Evolutionary conservation across 129 eudicot species (phyloP).

Genomic region (Tanacetum coccineum): DNA sequence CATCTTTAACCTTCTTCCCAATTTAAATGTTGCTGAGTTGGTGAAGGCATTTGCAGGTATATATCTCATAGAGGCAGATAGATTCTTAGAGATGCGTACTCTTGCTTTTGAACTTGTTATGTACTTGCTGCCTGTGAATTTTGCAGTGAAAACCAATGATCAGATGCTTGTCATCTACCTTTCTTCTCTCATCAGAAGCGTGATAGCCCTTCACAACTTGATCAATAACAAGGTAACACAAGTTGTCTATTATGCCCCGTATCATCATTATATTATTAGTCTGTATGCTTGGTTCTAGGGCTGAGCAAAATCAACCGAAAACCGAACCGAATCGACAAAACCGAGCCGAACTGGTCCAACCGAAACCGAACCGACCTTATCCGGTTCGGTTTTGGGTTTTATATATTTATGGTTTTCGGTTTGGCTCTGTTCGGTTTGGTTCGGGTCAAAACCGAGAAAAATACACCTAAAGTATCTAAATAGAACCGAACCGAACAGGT

Average conservation of each 20-base stretch:
- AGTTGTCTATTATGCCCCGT: neutral
- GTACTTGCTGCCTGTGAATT: conserved; percentile 5
- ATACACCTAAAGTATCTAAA: too few species aligned
- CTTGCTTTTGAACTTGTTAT: neutral
- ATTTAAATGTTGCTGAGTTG: conserved; percentile 78
- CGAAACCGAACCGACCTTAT: too few species aligned
- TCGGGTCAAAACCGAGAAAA: too few species aligned
- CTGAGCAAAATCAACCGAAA: too few species aligned
- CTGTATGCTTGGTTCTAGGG: too few species aligned
- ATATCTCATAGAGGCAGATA: neutral
- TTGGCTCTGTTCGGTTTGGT: too few species aligned
- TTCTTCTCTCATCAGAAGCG: conserved; percentile 89
- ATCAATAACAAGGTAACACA: conserved; percentile 81
- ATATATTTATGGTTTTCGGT: too few species aligned
- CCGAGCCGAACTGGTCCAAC: too few species aligned
- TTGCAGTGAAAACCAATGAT: conserved; percentile 92
- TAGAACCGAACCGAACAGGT: too few species aligned
- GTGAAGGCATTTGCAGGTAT: conserved; percentile 92
- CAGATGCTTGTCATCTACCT: conserved; percentile 96
- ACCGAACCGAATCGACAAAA: too few species aligned
- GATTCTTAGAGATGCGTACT: neutral
- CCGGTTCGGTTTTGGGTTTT: too few species aligned
- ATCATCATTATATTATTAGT: too few species aligned
- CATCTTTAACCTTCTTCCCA: conserved; percentile 87
- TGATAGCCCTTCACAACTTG: conserved; percentile 91